Base-by-base conservation (phyloP, 768 basidiomycete genomes). In the Phlegmacium glaucopus region DNA sequence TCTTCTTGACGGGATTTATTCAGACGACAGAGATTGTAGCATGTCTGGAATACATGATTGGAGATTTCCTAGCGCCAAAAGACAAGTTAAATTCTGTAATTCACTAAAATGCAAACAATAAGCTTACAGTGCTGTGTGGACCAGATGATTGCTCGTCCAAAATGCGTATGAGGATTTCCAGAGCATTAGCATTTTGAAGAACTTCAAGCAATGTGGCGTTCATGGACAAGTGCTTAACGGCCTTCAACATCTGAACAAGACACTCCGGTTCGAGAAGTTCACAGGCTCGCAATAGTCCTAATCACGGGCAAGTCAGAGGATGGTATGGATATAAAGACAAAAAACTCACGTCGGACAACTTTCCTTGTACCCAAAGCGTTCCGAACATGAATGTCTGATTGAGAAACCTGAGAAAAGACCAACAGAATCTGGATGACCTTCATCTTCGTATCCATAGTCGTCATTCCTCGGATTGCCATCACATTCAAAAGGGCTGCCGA, bases 1-100 rank as follows among this genome's bases (percentile, higher is more conserved):
- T 98, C 96, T 66, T 97, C 96, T 64, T 98, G 95, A 42, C 96
- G 76, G 2, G 83, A 80, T 67, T 96, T 96, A 69, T 94, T 94
- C 50, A 99, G 72, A 6, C 94, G 83, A 62, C 94, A 97, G 13
- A 99, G 84, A 56, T 95, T 95, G 73, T 91, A 98, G 59, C 94
- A 92, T 2, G 94, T 93, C 67, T 96, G 94, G 77, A 98, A 94
- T 50, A 96, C 83, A 58, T 97, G 93, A 53, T 97, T 98, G 42
- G 91, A 87, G 67, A 97, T 89, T 79, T 99, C 95, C 92, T 97
- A 60, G 43, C 22, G 22, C n/a, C 13, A 29, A 18, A 28, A 29
- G 4, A 28, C 39, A 40, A 22, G 18, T 46, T 18, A 60, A 46
- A 27, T 39, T 15, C 15, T 30, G 43, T 39, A 12, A 27, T 16